These are phyloP conservation scores for Malus sylvestris DNA, from an alignment of 306 rosid genomes.

Conservation along the genomic window DNA sequence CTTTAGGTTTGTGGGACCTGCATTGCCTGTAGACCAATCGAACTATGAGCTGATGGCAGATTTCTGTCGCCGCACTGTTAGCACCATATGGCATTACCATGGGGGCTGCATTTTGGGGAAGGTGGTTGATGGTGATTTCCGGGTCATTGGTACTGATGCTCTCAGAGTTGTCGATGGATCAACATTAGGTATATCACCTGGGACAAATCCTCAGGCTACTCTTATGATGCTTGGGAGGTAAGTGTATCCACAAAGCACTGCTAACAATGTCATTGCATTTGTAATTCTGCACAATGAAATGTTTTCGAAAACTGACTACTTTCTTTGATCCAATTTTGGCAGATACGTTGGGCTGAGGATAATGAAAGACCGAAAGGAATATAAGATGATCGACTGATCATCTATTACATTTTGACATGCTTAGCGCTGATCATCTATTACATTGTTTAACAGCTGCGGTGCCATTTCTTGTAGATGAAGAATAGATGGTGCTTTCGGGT, in stretches of 20 bases:
- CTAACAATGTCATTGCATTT: background rate
- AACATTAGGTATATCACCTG: conserved; percentile 63
- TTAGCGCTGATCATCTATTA: background rate
- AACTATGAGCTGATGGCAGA: conserved; percentile 47
- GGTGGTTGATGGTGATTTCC: conserved; percentile 59
- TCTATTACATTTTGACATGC: background rate
- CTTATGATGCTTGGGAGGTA: conserved; percentile 85
- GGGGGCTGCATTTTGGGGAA: conserved; percentile 83
- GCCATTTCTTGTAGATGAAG: background rate
- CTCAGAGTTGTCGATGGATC: conserved; percentile 85
- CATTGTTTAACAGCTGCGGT: background rate
- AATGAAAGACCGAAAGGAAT: conserved; percentile 25
- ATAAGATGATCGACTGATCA: conserved; percentile 7
- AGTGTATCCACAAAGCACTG: background rate
- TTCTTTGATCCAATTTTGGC: conserved; percentile 15
- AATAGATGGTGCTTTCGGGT: background rate
- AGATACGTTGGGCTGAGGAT: conserved; percentile 56
- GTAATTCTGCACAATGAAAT: background rate
- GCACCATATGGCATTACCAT: conserved; percentile 93
- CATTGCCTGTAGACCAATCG: conserved; percentile 41
- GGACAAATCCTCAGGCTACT: conserved; percentile 96
- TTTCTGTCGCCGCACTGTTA: conserved; percentile 68
- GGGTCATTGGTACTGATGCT: conserved; percentile 44
- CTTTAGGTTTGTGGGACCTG: conserved; percentile 71
- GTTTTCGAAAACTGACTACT: conserved; percentile 1